These are phyloP conservation scores for Inga laurina DNA, from an alignment of 306 rosid species.

Conservation along the genomic window DNA sequence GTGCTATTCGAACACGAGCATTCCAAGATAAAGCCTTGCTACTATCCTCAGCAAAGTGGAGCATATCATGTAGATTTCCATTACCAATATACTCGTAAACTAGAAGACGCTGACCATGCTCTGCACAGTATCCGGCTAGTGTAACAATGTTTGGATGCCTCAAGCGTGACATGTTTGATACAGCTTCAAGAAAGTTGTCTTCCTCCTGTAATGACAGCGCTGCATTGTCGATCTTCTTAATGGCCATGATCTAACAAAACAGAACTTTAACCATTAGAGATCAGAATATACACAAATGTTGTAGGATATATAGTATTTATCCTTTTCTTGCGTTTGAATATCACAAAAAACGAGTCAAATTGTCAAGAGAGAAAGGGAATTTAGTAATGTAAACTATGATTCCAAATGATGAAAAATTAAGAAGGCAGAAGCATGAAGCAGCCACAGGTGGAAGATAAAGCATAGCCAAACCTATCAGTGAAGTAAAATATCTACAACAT, in stretches of 20 bases:
- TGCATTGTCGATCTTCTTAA: slow-evolving; percentile 93
- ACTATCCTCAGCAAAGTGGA: slow-evolving; percentile 84
- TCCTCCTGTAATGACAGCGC: slow-evolving; percentile 96
- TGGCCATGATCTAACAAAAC: slow-evolving; percentile 68
- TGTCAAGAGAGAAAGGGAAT: not conserved
- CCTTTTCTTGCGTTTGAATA: not conserved
- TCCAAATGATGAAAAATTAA: slow-evolving; percentile 1
- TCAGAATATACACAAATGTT: not conserved
- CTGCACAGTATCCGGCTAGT: slow-evolving; percentile 89
- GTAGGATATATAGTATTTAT: not conserved
- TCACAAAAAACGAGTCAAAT: not conserved
- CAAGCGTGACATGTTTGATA: slow-evolving; percentile 89
- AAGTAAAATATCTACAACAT: not conserved
- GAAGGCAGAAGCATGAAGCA: not conserved
- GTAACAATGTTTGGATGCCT: slow-evolving; percentile 89
- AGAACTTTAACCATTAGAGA: slow-evolving; percentile 19
- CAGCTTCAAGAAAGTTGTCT: slow-evolving; percentile 90
- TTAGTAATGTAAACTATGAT: not conserved
- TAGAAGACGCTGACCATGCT: slow-evolving; percentile 94
- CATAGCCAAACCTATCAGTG: slow-evolving; percentile 1
- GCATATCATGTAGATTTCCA: slow-evolving; percentile 89
- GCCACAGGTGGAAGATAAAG: not conserved
- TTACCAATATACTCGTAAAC: slow-evolving; percentile 78
- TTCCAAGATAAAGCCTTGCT: slow-evolving; percentile 85
- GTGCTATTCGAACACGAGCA: slow-evolving; percentile 95